These are phyloP conservation scores for Pestalotiopsis sp. DNA, from an alignment of 2,329 filamentous ascomycete species.

Conservation along the genomic window DNA sequence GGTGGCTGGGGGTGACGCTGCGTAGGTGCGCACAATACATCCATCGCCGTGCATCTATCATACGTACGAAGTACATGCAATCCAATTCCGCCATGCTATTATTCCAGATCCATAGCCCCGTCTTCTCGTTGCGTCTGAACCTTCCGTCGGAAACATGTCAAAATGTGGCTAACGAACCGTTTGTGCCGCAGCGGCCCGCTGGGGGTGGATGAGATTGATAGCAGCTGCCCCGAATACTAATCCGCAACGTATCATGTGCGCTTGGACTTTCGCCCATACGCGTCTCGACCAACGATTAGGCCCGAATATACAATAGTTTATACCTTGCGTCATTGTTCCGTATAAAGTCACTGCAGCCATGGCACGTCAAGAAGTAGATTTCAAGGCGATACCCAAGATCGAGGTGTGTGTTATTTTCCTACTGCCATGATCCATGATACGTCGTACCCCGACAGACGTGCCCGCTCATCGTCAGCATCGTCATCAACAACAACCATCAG, in stretches of 20 bases:
- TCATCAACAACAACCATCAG: background rate
- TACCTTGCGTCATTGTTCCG: constrained; percentile 3
- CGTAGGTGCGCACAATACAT: too few relatives aligned
- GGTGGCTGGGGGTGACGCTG: too few relatives aligned
- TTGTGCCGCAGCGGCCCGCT: background rate
- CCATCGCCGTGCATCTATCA: too few relatives aligned
- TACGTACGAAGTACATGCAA: too few relatives aligned
- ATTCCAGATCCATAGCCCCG: background rate
- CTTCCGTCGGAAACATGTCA: background rate
- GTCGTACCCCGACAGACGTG: background rate
- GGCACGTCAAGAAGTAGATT: constrained; percentile 36
- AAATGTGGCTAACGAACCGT: background rate
- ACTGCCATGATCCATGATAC: background rate
- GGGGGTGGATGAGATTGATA: background rate
- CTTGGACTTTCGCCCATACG: background rate
- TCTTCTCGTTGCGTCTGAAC: background rate
- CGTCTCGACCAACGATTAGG: background rate
- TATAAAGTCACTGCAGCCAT: background rate
- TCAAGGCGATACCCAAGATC: constrained; percentile 52
- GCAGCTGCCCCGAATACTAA: background rate
- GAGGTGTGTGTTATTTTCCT: constrained; percentile 40
- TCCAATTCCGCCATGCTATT: too few relatives aligned
- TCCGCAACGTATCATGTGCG: background rate
- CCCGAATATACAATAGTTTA: background rate
- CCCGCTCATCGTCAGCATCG: background rate